Conservation (phyloP, 148 eudicot species). For the Cornus florida region DNA sequence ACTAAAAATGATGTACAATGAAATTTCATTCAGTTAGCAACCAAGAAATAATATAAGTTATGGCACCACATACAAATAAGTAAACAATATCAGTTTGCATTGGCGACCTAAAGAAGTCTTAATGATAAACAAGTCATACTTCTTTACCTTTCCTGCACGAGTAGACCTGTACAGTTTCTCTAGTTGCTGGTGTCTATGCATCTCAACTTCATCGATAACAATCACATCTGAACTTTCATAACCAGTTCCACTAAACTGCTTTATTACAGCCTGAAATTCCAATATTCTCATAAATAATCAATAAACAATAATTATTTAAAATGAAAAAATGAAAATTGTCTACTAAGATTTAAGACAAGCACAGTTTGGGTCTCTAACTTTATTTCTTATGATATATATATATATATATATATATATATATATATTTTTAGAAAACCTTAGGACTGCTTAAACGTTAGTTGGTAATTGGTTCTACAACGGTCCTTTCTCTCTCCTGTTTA, state of each 20-base stretch:
- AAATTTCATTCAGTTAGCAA: background rate
- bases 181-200: constrained; percentile 83
- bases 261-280: constrained; percentile 82
- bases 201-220: constrained; percentile 90
- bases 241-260: constrained; percentile 79
- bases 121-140: background rate
- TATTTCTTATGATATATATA: background rate
- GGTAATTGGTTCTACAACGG: too few species aligned
- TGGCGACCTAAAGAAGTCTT: background rate
- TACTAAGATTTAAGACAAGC: background rate
- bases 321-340: background rate
- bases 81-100: background rate
- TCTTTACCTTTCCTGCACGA: constrained; percentile 79
- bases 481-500: too few species aligned
- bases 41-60: background rate
- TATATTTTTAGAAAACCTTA: background rate
- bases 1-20: background rate
- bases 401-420: too few species aligned
- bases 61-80: background rate
- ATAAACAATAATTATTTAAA: constrained; percentile 3
- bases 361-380: background rate
- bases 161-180: constrained; percentile 89
- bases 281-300: constrained; percentile 11
- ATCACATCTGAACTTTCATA: constrained; percentile 80
- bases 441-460: too few species aligned